Percentiles rank a stretch among this genome's conserved stretches.
These are phyloP conservation scores for Pythium monospermum DNA, from an alignment of 352 stramenopile species.

Conservation along the genomic window DNA sequence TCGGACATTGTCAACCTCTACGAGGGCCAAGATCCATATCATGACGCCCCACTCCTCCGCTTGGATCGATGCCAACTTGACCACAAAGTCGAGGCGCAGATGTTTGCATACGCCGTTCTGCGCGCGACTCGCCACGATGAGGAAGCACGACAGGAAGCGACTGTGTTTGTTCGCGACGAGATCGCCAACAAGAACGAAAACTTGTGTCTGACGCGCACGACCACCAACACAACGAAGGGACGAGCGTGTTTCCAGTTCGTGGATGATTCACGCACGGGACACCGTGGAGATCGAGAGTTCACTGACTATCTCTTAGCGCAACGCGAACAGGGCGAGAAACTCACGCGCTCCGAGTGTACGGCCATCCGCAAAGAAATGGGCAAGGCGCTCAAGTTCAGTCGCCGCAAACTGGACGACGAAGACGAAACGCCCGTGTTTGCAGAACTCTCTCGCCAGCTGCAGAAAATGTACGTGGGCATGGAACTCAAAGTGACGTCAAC, in stretches of 20 bases:
- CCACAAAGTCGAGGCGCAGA: slow-evolving; percentile 1
- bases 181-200: slow-evolving; percentile 1
- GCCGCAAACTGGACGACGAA: slow-evolving; percentile 2
- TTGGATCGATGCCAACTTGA: background rate
- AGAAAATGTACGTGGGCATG: slow-evolving; percentile 6
- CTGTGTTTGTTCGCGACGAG: background rate
- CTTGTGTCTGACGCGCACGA: slow-evolving; percentile 1
- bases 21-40: background rate
- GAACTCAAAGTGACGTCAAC: too few relatives aligned
- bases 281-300: background rate
- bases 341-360: background rate
- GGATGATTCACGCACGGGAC: slow-evolving; percentile 3
- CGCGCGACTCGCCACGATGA: background rate
- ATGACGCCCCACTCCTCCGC: background rate
- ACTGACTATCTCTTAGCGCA: background rate
- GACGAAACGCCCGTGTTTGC: slow-evolving; percentile 1
- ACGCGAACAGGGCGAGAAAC: background rate
- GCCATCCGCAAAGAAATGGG: slow-evolving; percentile 4
- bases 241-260: background rate
- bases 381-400: slow-evolving; percentile 2
- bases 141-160: background rate
- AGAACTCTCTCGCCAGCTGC: background rate
- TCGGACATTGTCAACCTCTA: background rate
- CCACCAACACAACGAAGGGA: slow-evolving; percentile 6
- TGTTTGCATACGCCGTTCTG: background rate